These are phyloP conservation scores for Eutrema japonicum DNA, from an alignment of 345 rosid genomes.

Conservation along the genomic window DNA sequence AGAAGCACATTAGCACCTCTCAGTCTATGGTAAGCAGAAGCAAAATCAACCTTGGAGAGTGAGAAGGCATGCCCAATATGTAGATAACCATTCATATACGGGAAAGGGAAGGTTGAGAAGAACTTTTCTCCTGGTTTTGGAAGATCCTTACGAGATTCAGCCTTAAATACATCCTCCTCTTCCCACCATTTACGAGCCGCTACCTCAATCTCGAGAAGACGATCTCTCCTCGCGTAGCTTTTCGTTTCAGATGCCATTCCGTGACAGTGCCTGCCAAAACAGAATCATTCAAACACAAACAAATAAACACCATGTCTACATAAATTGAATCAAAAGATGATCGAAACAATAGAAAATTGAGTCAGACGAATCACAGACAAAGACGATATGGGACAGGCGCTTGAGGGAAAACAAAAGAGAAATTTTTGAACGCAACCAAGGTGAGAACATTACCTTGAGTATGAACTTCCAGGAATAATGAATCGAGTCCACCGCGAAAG, in stretches of 20 bases:
- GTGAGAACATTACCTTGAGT: conserved; percentile 24
- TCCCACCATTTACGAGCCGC: conserved; percentile 67
- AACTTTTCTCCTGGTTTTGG: conserved; percentile 71
- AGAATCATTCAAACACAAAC: background rate
- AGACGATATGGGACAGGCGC: background rate
- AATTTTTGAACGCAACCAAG: background rate
- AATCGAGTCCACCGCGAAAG: conserved; percentile 28
- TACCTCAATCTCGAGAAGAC: conserved; percentile 66
- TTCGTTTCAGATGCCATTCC: conserved; percentile 75
- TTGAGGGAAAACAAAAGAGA: background rate
- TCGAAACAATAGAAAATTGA: background rate
- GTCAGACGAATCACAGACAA: background rate
- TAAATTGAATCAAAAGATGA: conserved; percentile 1
- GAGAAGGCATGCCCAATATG: conserved; percentile 89
- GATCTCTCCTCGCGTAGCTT: conserved; percentile 80
- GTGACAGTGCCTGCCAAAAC: conserved; percentile 48
- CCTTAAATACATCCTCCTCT: conserved; percentile 64
- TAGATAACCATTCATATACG: conserved; percentile 82
- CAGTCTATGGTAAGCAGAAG: conserved; percentile 88
- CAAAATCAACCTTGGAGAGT: conserved; percentile 83
- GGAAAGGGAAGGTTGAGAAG: conserved; percentile 77
- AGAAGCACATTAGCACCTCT: conserved; percentile 83
- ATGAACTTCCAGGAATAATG: conserved; percentile 8
- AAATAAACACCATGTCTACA: background rate
- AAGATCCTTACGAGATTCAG: conserved; percentile 58